These are phyloP conservation scores for Phytophthora hibernalis DNA, from an alignment of 352 stramenopile genomes.

Conservation along the genomic window DNA sequence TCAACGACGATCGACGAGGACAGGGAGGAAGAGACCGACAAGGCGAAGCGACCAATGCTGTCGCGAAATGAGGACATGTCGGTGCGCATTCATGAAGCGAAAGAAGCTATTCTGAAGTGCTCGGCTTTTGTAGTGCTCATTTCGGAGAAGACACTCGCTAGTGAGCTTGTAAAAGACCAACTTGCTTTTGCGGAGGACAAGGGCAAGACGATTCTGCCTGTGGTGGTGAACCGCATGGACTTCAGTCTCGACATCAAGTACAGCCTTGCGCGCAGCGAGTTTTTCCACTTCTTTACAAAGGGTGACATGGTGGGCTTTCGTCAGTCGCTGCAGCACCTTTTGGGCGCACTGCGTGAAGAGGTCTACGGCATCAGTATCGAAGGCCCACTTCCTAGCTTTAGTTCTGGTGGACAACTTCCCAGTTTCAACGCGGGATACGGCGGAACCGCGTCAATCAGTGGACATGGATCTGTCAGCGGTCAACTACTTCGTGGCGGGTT, in stretches of 20 bases:
- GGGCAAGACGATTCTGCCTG: conserved; percentile 79
- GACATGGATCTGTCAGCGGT: conserved; percentile 20
- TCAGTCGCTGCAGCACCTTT: conserved; percentile 59
- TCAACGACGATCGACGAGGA: conserved; percentile 38
- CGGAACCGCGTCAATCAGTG: conserved; percentile 11
- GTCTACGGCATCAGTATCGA: conserved; percentile 71
- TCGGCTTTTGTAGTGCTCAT: conserved; percentile 77
- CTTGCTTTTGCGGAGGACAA: conserved; percentile 88
- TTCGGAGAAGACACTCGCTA: conserved; percentile 76
- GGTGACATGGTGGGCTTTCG: conserved; percentile 83
- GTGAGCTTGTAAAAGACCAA: conserved; percentile 80
- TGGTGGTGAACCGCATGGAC: conserved; percentile 72
- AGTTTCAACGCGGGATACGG: conserved; percentile 10
- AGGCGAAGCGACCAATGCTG: conserved; percentile 13
- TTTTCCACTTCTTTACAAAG: conserved; percentile 85
- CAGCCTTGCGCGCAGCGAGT: conserved; percentile 76
- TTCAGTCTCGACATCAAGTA: conserved; percentile 84
- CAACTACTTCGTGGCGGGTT: conserved; percentile 42
- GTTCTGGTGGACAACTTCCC: conserved; percentile 2
- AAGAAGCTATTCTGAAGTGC: conserved; percentile 87
- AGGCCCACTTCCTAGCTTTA: conserved; percentile 6
- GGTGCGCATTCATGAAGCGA: conserved; percentile 75
- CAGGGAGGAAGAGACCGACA: conserved; percentile 31
- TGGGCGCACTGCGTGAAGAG: conserved; percentile 68
- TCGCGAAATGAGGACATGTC: conserved; percentile 64